Evolutionary conservation across 176 grass and related monocot genomes (phyloP).

Genomic region (Aegilops tauschii): DNA sequence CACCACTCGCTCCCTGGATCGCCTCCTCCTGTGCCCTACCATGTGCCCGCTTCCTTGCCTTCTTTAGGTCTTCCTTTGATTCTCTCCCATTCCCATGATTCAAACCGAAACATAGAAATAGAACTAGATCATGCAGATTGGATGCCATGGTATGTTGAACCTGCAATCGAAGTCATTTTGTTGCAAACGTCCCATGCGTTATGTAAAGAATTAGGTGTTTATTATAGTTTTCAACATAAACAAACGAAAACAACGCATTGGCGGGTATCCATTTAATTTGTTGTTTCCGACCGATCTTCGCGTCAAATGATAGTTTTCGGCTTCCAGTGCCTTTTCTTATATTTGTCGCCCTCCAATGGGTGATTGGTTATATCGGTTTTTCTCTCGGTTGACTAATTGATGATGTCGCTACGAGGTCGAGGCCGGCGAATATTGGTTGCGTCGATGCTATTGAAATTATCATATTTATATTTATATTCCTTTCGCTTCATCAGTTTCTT

Average conservation of each 20-base stretch:
- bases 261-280: neutral
- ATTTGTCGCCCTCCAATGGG: too few relatives aligned
- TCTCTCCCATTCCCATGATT: neutral
- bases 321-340: too few relatives aligned
- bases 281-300: neutral
- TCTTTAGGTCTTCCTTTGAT: neutral
- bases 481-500: too few relatives aligned
- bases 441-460: too few relatives aligned
- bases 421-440: too few relatives aligned
- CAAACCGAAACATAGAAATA: neutral
- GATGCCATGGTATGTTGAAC: neutral
- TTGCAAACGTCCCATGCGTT: neutral
- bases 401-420: too few relatives aligned
- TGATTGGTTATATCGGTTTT: too few relatives aligned
- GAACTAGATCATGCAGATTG: neutral
- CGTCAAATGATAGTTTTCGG: neutral
- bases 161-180: neutral
- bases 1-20: conserved; percentile 14
- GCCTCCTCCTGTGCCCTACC: conserved; percentile 22
- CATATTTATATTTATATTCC: too few relatives aligned
- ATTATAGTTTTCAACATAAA: neutral
- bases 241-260: neutral
- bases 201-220: neutral
- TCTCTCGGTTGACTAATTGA: too few relatives aligned
- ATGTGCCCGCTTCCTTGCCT: neutral